Percentiles rank a stretch among this genome's conserved stretches.
These are phyloP conservation scores for Fraxinus sp. DNA, from an alignment of 305 asterid species.

Conservation along the genomic window DNA sequence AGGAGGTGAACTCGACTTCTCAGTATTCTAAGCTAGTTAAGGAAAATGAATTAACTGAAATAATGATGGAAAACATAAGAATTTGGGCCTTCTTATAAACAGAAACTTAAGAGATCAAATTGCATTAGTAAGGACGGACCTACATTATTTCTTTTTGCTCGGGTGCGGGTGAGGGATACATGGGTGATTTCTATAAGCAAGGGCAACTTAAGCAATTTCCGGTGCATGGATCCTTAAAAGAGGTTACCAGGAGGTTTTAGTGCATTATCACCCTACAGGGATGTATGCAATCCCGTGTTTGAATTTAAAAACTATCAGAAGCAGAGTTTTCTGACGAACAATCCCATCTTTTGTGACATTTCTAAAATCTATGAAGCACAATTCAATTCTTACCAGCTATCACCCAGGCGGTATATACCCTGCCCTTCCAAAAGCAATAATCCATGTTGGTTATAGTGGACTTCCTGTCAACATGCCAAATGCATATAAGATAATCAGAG, in stretches of 20 bases:
- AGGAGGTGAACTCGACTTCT: neutral
- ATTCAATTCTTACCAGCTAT: conserved; percentile 70
- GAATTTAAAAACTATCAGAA: neutral
- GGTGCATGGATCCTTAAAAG: neutral
- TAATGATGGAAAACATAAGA: neutral
- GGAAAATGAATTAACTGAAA: neutral
- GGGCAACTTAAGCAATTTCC: neutral
- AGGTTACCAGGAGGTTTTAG: neutral
- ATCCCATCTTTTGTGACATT: neutral
- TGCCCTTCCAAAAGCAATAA: conserved; percentile 90
- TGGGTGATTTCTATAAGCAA: neutral
- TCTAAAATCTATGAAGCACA: neutral
- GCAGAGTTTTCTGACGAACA: neutral
- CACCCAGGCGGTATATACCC: conserved; percentile 89
- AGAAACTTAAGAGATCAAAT: neutral
- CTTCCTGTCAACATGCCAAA: conserved; percentile 58
- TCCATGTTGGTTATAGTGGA: conserved; percentile 95
- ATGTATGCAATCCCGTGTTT: neutral
- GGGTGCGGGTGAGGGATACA: neutral
- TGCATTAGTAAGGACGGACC: neutral
- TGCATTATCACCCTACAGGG: neutral
- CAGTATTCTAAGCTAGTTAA: neutral
- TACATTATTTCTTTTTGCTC: neutral
- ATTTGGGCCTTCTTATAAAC: neutral
- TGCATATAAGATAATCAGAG: neutral